Conservation (phyloP, 371 early-diverging fungal species). For the Polyrhizophydium stewartii region DNA sequence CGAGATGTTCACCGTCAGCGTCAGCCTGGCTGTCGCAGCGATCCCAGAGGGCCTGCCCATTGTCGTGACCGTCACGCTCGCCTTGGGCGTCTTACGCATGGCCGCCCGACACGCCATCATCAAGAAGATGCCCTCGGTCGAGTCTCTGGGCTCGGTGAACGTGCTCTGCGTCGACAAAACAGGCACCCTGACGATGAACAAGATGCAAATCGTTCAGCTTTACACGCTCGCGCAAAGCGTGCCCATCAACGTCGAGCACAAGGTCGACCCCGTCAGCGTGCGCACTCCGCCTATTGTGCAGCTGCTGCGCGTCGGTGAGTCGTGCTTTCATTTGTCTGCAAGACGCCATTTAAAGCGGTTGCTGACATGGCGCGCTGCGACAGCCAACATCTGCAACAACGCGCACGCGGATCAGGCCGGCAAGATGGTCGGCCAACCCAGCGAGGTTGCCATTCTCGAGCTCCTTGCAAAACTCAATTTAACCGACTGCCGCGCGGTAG, state of each 20-base stretch:
- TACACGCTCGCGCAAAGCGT: constrained; percentile 58
- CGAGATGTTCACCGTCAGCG: constrained; percentile 94
- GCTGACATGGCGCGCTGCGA: not conserved
- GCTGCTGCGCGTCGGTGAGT: constrained; percentile 11
- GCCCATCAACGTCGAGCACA: constrained; percentile 1
- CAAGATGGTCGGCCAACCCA: constrained; percentile 73
- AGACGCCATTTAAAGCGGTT: not conserved
- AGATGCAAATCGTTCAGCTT: constrained; percentile 75
- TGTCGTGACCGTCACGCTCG: constrained; percentile 88
- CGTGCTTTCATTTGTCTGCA: too few species aligned
- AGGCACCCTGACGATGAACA: constrained; percentile 78
- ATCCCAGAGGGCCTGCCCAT: constrained; percentile 95
- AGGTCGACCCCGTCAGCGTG: constrained; percentile 20
- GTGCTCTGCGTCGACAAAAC: constrained; percentile 94
- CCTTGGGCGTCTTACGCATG: constrained; percentile 86
- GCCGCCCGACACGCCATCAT: constrained; percentile 82
- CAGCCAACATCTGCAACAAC: constrained; percentile 70
- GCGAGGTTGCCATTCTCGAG: constrained; percentile 80
- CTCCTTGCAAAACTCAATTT: constrained; percentile 46
- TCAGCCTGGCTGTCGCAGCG: constrained; percentile 89
- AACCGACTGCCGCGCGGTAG: constrained; percentile 61
- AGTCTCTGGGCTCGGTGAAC: constrained; percentile 86
- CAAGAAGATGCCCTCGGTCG: constrained; percentile 86
- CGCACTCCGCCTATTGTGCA: constrained; percentile 20
- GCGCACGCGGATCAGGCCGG: constrained; percentile 62